These are phyloP conservation scores for Aspergillus avenaceus DNA, from an alignment of 495 filamentous ascomycete genomes.

Conservation along the genomic window DNA sequence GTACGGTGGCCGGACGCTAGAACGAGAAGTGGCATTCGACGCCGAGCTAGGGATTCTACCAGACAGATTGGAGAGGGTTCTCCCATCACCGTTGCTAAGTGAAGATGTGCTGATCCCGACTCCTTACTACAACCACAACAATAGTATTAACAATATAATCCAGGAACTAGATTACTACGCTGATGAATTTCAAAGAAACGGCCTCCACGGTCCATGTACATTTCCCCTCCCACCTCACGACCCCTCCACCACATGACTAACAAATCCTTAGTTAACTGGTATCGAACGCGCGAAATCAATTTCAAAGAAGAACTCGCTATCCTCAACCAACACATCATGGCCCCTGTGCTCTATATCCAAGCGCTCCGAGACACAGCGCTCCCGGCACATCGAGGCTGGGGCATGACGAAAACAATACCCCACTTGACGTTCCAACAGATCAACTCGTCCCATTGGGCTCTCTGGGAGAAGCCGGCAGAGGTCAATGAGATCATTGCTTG, in stretches of 20 bases:
- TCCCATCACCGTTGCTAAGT: slow-evolving; percentile 51
- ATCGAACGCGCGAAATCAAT: slow-evolving; percentile 67
- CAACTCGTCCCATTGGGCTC: slow-evolving; percentile 64
- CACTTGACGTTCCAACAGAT: slow-evolving; percentile 56
- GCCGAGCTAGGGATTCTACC: slow-evolving; percentile 53
- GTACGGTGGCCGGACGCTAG: slow-evolving; percentile 58
- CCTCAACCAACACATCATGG: slow-evolving; percentile 46
- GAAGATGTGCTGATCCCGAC: slow-evolving; percentile 51
- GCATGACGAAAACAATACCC: slow-evolving; percentile 63
- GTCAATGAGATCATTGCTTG: slow-evolving; percentile 42
- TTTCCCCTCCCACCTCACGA: not conserved
- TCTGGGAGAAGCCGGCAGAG: slow-evolving; percentile 60
- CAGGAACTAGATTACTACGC: slow-evolving; percentile 75
- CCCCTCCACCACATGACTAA: not conserved
- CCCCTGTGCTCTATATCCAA: slow-evolving; percentile 71
- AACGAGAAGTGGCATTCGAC: slow-evolving; percentile 51
- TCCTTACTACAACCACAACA: slow-evolving; percentile 1
- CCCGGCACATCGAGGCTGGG: slow-evolving; percentile 58
- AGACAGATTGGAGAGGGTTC: slow-evolving; percentile 46
- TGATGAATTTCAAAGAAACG: slow-evolving; percentile 62
- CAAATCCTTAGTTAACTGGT: slow-evolving; percentile 87
- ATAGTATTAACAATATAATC: slow-evolving; percentile 6
- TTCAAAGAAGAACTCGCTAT: slow-evolving; percentile 67
- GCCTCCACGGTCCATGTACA: slow-evolving; percentile 70
- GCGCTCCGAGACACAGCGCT: slow-evolving; percentile 67